Percentiles rank a stretch among this genome's conserved stretches.
Conservation (phyloP, 2,329 filamentous ascomycete species). For the Phyllachora maydis region DNA sequence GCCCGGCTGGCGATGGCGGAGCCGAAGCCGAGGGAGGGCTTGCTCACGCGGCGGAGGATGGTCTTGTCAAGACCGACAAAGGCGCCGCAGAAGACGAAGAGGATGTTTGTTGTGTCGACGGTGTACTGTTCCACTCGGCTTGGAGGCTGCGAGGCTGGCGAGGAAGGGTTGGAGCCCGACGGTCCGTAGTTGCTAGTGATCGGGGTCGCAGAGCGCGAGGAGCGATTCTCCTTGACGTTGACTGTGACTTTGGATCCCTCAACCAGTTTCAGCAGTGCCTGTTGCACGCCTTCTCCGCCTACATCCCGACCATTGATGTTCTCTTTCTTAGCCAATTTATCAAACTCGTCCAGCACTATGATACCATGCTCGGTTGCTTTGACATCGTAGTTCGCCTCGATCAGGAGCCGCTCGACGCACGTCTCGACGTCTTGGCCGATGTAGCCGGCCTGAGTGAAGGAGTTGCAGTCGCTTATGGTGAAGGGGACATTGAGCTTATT, state of each 20-base stretch:
- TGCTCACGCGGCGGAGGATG: constrained; percentile 70
- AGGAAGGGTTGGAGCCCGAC: constrained; percentile 20
- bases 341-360: constrained; percentile 88
- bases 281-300: constrained; percentile 88
- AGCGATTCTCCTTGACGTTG: constrained; percentile 62
- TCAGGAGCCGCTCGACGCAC: constrained; percentile 75
- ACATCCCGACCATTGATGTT: constrained; percentile 83
- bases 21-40: constrained; percentile 75
- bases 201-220: constrained; percentile 27
- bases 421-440: constrained; percentile 97
- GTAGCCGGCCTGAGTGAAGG: constrained; percentile 90
- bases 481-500: constrained; percentile 89
- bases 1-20: constrained; percentile 46
- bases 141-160: constrained; percentile 22
- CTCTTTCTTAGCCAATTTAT: constrained; percentile 85
- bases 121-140: constrained; percentile 43
- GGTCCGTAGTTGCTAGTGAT: constrained; percentile 31
- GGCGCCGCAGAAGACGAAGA: constrained; percentile 92
- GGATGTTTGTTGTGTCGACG: constrained; percentile 84
- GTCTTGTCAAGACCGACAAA: constrained; percentile 85
- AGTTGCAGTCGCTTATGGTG: constrained; percentile 87
- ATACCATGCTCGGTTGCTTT: constrained; percentile 76
- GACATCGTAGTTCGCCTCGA: constrained; percentile 78
- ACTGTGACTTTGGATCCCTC: constrained; percentile 89
- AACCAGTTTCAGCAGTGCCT: constrained; percentile 85